Base-by-base conservation (phyloP, 768 basidiomycete species). In the Naematelia encephala region DNA sequence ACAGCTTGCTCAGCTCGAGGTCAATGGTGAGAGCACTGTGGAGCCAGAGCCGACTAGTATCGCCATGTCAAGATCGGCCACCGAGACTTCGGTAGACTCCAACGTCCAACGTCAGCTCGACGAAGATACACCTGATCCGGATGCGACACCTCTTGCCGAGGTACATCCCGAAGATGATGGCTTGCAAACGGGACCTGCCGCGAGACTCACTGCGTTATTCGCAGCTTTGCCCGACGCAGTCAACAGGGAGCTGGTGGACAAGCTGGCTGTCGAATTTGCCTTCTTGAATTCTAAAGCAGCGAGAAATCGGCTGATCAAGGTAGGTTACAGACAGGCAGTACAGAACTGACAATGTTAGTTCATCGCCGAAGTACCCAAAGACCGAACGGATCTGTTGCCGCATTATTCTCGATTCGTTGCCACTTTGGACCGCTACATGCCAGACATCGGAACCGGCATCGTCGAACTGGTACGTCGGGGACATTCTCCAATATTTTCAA, bases 261-360 rank as follows among this genome's bases (percentile, higher is more conserved):
- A 94, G 77, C 87, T 88, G 26, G 92, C 92, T 0, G 85, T 97
- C 39, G 94, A 99, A 62, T 99, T 99, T 75, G 90, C 91, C 0
- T 91, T 93, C 70, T 80, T 99, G 57, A 99, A 98, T 73, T 93
- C 91, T 44, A 98, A 98, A 75, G 91, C 94, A 21, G 90, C 93
- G 12, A 82, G 96, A 67, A 98, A 94, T 75, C 80, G 96, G 56
- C 82, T 97, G 42, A 82, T 90, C 64, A 92, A 86, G 83, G 93
- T 92, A 62, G 47, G 42, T 69, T 8, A 13, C 23, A 2, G 12
- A 1, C 46, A 23, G 28, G 39, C 45, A 19, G 5, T 25, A 51
- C 50, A 4, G 8, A 43, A n/a, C 51, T 45, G 51, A 54, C 47
- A 2, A 23, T 13, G 1, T 42, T 42, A 78, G 76, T 76, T 76